Evolutionary conservation across 2,329 filamentous ascomycete species (phyloP).

Genomic region (Alternaria sp.): DNA sequence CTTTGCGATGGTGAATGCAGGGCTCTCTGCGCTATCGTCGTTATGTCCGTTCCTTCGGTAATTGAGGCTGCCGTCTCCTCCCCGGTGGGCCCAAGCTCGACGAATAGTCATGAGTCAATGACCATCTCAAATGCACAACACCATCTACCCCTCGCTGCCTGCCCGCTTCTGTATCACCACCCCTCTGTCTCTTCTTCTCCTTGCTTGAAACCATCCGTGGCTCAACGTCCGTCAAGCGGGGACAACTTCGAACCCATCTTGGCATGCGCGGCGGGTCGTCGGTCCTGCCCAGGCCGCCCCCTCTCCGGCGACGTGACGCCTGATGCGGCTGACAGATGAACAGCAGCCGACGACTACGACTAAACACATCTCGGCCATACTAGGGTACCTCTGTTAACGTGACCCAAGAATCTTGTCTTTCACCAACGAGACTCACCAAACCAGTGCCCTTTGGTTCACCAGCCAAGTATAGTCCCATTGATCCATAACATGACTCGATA

Average conservation of each 20-base stretch:
- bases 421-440: not conserved
- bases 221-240: not conserved
- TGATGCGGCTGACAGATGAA: not conserved
- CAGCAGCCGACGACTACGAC: constrained; percentile 5
- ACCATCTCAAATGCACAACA: not conserved
- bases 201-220: not conserved
- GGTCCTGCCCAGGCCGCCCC: not conserved
- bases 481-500: not conserved
- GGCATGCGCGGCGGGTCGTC: not conserved
- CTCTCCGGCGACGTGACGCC: not conserved
- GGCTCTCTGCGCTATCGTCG: constrained; percentile 3
- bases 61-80: constrained; percentile 14
- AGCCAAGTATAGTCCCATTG: not conserved
- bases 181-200: not conserved
- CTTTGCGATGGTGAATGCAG: constrained; percentile 8
- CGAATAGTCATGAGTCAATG: not conserved
- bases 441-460: not conserved
- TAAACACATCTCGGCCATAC: not conserved
- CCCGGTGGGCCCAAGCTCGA: constrained; percentile 10
- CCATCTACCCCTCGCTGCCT: not conserved
- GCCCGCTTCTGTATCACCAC: not conserved
- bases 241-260: not conserved
- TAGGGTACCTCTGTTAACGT: not conserved
- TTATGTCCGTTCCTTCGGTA: constrained; percentile 11
- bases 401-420: not conserved